Evolutionary conservation across 306 rosid species (phyloP), one percentile per base, ranked within the genome.

Genomic region (Castanopsis chinensis): DNA sequence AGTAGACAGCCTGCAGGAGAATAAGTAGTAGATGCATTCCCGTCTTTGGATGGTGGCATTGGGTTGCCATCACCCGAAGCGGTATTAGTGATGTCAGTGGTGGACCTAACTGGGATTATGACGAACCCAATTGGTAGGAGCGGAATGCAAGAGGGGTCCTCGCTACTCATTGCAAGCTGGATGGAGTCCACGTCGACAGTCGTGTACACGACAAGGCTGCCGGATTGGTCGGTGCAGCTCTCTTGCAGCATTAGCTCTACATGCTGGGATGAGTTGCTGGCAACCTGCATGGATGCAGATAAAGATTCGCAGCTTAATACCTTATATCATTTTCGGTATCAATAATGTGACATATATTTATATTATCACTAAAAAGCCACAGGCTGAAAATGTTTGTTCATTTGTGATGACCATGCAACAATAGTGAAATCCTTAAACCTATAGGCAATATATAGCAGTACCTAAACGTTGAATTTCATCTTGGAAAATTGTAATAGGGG

Each of bases 211-310:
- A 95, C 94, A 3, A 92, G 41, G 80, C 98, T 92, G 21, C 99
- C 98, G 0, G 97, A 95, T 9, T 83, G 81, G 43, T 91, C 98
- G 0, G 97, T 95, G 87, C 98, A 92, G 55, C 97, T 92, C 83
- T 95, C 99, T 79, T 92, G 99, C 76, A 95, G 87, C 92, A 95
- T 91, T 72, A 95, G 88, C 83, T 95, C 99, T 25, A 92, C 90
- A 61, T 90, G 91, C 79, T 95, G 99, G 1, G 97, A 82, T 80
- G 98, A 95, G 89, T 95, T 95, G 91, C 96, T 92, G 0, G 98
- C 97, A n/a, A 95, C 99, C 99, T 92, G 85, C 79, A 51, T 67
- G 27, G 14, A 69, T 49, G 21, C 8, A 52, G 17, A 19, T 23
- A 70, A 70, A 43, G 10, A 51, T 49, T 25, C 9, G 27, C 14